Evolutionary conservation across 345 rosid species (phyloP), one percentile per base, ranked within the genome.

Genomic region (Linum usitatissimum): DNA sequence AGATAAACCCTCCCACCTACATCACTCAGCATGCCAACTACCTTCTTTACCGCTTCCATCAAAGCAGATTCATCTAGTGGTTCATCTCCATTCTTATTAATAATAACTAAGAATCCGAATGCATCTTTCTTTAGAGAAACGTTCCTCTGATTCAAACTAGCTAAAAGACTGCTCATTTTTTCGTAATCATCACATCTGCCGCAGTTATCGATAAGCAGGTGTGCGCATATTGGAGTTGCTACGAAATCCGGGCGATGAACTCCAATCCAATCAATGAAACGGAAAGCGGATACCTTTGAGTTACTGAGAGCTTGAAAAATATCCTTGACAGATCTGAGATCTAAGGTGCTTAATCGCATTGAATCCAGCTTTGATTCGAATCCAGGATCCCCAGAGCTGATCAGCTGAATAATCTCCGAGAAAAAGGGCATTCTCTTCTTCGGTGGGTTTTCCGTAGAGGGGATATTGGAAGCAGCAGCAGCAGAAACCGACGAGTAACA

Each of bases 191-290:
- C 72, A 57, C 73, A 69, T 42, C 69, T 68, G 57, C 85, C 88
- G 15, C 88, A 81, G 70, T 83, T 83, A 70, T 75, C 75, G 66
- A 83, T 48, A 49, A 75, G 68, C 57, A 83, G 71, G 69, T 83
- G n/a, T 76, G 67, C 78, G 78, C 30, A 78, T 55, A 18, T 75
- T 76, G 59, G 71, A 68, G 59, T 76, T 55, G 48, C 49, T 0
- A 28, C 61, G 60, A 71, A 66, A 49, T 68, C 66, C 1, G 81
- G 85, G 53, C 62, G 69, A 18, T 53, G 61, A 6, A 18, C 6
- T 30, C 59, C 63, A 48, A 75, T 28, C 85, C 85, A 83, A 57
- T 42, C 39, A 67, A 79, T 74, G 67, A 81, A 83, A 28, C 71
- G 68, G 55, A 81, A 66, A 21, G 77, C 80, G 42, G 82, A 54